Conservation (phyloP, 805 yeast species). For the Blastobotrys americana region DNA sequence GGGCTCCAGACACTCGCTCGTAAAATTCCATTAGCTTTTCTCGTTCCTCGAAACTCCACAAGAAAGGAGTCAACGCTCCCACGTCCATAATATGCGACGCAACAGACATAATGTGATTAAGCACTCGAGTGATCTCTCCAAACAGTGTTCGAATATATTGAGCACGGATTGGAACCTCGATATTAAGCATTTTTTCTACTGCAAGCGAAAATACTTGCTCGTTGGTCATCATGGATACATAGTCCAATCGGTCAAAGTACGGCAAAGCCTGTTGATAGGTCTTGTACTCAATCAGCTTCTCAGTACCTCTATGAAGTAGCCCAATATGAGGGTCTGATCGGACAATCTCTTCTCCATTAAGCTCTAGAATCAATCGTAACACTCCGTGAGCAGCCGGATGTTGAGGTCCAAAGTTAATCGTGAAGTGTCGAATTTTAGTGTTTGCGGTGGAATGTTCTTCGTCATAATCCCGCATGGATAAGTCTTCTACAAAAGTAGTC, state of each 20-base stretch:
- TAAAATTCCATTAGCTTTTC: constrained; percentile 89
- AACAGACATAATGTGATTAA: constrained; percentile 82
- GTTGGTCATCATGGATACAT: constrained; percentile 82
- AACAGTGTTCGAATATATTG: constrained; percentile 78
- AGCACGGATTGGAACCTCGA: constrained; percentile 79
- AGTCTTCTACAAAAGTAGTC: constrained; percentile 29
- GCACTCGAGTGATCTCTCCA: constrained; percentile 77
- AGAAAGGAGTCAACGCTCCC: constrained; percentile 86
- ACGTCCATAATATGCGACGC: constrained; percentile 90
- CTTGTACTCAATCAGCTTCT: constrained; percentile 77
- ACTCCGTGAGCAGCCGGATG: constrained; percentile 96
- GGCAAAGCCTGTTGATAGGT: constrained; percentile 86
- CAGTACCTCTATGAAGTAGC: constrained; percentile 80
- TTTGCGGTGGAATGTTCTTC: constrained; percentile 19
- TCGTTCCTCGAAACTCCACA: constrained; percentile 93
- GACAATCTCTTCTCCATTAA: constrained; percentile 82
- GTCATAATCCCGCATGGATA: constrained; percentile 18
- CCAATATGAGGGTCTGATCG: constrained; percentile 89
- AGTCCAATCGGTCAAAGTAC: constrained; percentile 80
- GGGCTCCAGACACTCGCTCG: constrained; percentile 85
- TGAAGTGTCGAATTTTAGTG: constrained; percentile 69
- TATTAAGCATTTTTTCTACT: constrained; percentile 73
- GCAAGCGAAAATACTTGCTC: constrained; percentile 80
- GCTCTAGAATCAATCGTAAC: constrained; percentile 73
- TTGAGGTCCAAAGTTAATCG: constrained; percentile 88